Conservation (phyloP, 2,329 filamentous ascomycete species). For the Cladorrhinum sp. region DNA sequence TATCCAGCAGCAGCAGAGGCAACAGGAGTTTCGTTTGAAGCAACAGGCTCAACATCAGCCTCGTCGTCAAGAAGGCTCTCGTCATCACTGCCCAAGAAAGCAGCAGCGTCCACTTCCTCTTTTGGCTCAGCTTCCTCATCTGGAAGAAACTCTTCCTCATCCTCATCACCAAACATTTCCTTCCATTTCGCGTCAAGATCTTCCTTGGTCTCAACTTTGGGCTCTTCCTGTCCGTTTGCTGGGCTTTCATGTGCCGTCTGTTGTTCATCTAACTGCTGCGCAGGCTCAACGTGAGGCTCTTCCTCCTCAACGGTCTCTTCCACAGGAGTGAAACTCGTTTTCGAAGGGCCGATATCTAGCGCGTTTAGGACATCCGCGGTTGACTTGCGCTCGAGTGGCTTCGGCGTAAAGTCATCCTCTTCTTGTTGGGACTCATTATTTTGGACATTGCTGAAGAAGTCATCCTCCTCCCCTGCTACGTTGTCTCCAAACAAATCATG, state of each 20-base stretch:
- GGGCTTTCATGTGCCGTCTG: background rate
- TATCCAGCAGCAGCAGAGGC: conserved; percentile 19
- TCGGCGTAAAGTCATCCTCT: conserved; percentile 29
- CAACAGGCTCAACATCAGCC: conserved; percentile 42
- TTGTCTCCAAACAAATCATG: conserved; percentile 41
- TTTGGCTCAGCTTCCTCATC: conserved; percentile 50
- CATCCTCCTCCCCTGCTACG: conserved; percentile 48
- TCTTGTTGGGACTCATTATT: conserved; percentile 29
- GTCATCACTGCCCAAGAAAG: conserved; percentile 77
- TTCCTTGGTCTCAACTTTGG: conserved; percentile 40
- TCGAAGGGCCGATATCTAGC: conserved; percentile 37
- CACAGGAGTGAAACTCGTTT: conserved; percentile 33
- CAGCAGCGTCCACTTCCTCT: conserved; percentile 57
- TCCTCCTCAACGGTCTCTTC: conserved; percentile 27
- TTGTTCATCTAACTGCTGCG: conserved; percentile 1
- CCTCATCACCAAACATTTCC: conserved; percentile 73
- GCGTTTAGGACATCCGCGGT: conserved; percentile 64
- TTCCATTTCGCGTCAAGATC: conserved; percentile 81
- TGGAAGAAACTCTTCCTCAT: conserved; percentile 61
- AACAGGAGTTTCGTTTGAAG: conserved; percentile 22
- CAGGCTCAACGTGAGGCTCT: conserved; percentile 16
- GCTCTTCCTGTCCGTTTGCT: conserved; percentile 24
- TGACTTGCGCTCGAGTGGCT: conserved; percentile 62
- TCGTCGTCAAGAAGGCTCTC: conserved; percentile 85
- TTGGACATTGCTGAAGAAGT: conserved; percentile 60